These are phyloP conservation scores for Sphaceloma murrayae DNA, from an alignment of 2,329 filamentous ascomycete species.

Conservation along the genomic window DNA sequence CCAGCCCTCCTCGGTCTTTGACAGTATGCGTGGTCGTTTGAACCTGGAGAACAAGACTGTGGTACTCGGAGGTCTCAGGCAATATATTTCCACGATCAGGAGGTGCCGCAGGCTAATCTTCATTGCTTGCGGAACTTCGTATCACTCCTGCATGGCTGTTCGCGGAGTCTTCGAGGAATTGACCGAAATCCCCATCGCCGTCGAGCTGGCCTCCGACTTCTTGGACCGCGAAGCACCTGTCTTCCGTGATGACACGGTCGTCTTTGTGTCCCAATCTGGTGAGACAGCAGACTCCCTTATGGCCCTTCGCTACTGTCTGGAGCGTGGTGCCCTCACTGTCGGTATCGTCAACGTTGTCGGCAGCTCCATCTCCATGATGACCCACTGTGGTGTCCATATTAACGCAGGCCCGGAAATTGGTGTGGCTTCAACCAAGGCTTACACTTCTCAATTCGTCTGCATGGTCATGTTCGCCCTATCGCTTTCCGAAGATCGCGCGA, in stretches of 20 bases:
- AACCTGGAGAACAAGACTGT: conserved; percentile 90
- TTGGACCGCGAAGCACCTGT: conserved; percentile 92
- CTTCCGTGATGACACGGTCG: conserved; percentile 98
- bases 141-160: conserved; percentile 99
- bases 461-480: conserved; percentile 99
- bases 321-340: conserved; percentile 92
- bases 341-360: conserved; percentile 98
- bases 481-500: conserved; percentile 89
- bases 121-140: conserved; percentile 96
- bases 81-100: conserved; percentile 93
- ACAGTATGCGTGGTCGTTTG: conserved; percentile 98
- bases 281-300: conserved; percentile 97
- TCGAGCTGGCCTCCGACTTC: conserved; percentile 97
- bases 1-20: conserved; percentile 97
- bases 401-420: conserved; percentile 98
- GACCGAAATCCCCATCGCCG: conserved; percentile 93
- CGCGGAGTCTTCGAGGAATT: conserved; percentile 96
- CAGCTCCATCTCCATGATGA: conserved; percentile 95
- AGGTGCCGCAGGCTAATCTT: conserved; percentile 97
- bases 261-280: conserved; percentile 97
- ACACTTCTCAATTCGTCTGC: conserved; percentile 97
- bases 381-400: conserved; percentile 99
- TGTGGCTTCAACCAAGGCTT: conserved; percentile 98
- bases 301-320: conserved; percentile 94
- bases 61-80: conserved; percentile 87